A percentile compares a stretch with the other conserved stretches of the same genome.
These are phyloP conservation scores for Mycena indigotica DNA, from an alignment of 768 basidiomycete genomes.

Conservation along the genomic window DNA sequence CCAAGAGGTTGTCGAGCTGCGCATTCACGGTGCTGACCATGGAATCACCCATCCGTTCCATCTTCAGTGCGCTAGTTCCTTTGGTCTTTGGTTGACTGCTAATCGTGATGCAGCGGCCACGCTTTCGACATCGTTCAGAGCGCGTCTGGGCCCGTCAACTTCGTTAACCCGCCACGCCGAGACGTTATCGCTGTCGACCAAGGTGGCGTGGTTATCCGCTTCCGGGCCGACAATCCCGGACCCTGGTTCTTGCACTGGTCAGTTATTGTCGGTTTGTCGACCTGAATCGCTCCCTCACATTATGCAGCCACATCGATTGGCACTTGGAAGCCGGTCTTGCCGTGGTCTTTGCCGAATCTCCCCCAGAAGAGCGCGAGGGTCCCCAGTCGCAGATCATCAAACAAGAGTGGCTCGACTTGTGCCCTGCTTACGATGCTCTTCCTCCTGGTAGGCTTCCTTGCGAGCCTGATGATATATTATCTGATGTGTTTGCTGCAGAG, in stretches of 20 bases:
- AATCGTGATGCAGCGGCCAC: conserved; percentile 30
- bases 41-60: conserved; percentile 18
- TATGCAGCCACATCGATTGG: conserved; percentile 3
- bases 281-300: background rate
- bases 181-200: conserved; percentile 26
- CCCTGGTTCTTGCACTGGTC: conserved; percentile 49
- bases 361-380: conserved; percentile 7
- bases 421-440: conserved; percentile 12
- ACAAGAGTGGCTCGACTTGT: conserved; percentile 6
- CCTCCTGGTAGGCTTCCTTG: conserved; percentile 7
- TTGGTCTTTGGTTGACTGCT: too few relatives aligned
- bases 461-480: too few relatives aligned
- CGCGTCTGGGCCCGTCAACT: conserved; percentile 23
- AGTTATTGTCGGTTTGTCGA: background rate
- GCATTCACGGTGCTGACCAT: conserved; percentile 27
- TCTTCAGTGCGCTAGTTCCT: conserved; percentile 14
- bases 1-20: conserved; percentile 26
- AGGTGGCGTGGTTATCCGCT: conserved; percentile 5
- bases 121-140: conserved; percentile 29
- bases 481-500: too few relatives aligned
- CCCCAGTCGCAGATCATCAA: conserved; percentile 10
- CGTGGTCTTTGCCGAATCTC: conserved; percentile 17
- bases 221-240: conserved; percentile 59
- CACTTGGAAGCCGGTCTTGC: conserved; percentile 20
- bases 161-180: conserved; percentile 29